Base-by-base conservation (phyloP, 2,329 filamentous ascomycete genomes). In the Epichloe scottii region DNA sequence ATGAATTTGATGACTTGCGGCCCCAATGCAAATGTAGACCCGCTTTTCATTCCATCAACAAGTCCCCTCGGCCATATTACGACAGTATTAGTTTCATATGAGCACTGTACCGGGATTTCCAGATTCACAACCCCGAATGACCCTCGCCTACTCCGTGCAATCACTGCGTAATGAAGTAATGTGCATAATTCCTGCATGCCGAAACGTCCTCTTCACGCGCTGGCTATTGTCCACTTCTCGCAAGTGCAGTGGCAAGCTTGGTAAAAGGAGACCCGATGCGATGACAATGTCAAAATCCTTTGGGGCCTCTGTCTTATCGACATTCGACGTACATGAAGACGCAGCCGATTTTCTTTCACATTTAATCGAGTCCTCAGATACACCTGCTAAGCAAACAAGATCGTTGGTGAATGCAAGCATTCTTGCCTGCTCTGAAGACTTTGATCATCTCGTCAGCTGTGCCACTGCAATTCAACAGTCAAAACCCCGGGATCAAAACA, bases 241-340 rank as follows among this genome's bases (percentile, higher is more conserved):
- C 30, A 30, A 30, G 30, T 30, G 30, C 30, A 30, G 8, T 30
- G 30, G 30, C 30, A 30, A 30, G 8, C 35, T 38, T n/a, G 35
- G 5, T 8, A 7, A 7, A n/a, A 38, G 3, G 40, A 42, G 6
- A 26, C 17, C 14, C 7, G 23, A 5, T 10, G 15, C 10, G 38
- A 23, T 19, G 17, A 46, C 30, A 23, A 52, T 52, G 53, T 14
- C 23, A 37, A 19, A 14, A 10, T 46, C 23, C 11, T 44, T 46
- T 21, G 55, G 48, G 14, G 12, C 19, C 10, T 37, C 43, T n/a
- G 35, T 53, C 11, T 33, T 53, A n/a, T 53, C 51, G n/a, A 56
- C 59, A 12, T 71, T 70, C 51, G 62, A 70, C 48, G 61, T 66
- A 10, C 52, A 58, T 45, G 57, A 62, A 37, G 61, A 65, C 7